Evolutionary conservation across 306 rosid species (phyloP), one percentile per base, ranked within the genome.

Genomic region (Lotus japonicus): DNA sequence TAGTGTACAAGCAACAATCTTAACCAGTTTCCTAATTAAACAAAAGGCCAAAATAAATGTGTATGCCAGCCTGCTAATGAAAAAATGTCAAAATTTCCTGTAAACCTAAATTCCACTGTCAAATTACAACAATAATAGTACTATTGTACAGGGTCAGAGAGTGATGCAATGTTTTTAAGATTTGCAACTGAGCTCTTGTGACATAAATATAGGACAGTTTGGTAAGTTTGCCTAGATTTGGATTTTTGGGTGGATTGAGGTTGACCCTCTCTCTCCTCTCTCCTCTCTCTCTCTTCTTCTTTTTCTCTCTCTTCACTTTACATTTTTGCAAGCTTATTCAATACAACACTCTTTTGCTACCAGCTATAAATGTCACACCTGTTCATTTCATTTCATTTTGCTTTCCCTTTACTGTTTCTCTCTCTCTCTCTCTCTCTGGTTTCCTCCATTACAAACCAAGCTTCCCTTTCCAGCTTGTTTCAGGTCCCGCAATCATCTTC

Each of bases 381-480:
- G 44, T 64, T 81, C 76, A 77, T 66, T 76, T 51, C 71, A 45
- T 72, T 64, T 57, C 26, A 43, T 74, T 61, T 83, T 79, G 81
- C 97, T 86, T 79, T 83, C 2, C 70, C 95, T 81, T 84, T 79
- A 84, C 92, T 80, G 78, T 83, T 58, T 78, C 89, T 85, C 84
- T 68, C 70, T 74, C 72, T 35, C 60, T 50, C 70, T 74, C 72
- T 35, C 60, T 50, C 52, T 67, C 70, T 72, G 86, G 76, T 81
- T 72, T 89, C 88, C 92, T 87, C 89, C 95, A 81, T 87, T 89
- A 65, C 95, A 84, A 84, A 77, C 90, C 95, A 88, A 80, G 79
- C 86, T 78, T 79, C 78, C 78, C 92, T 87, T 89, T 92, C 83
- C 91, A 86, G 91, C 96, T 85, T 58, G 89, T 75, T 76, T 38